Evolutionary conservation across 805 yeast species (phyloP).

Genomic region (Starmerella riodocensis): DNA sequence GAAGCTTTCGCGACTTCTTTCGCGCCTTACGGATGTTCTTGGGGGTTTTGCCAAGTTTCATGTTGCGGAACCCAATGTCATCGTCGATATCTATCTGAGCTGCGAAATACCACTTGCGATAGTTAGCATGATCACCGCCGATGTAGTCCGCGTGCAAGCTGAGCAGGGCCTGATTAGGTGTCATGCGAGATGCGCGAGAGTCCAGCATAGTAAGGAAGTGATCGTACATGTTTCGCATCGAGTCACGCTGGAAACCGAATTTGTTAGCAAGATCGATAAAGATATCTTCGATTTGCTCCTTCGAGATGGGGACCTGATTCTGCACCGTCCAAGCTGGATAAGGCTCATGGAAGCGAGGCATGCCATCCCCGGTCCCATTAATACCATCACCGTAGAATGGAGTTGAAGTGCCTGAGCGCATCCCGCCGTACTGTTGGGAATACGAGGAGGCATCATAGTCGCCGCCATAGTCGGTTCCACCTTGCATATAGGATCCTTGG

Average conservation of each 20-base stretch:
- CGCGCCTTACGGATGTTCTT: conserved; percentile 37
- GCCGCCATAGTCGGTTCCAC: conserved; percentile 23
- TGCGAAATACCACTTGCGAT: conserved; percentile 83
- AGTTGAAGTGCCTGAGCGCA: conserved; percentile 73
- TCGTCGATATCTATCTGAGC: conserved; percentile 69
- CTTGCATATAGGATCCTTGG: conserved; percentile 22
- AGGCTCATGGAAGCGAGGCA: conserved; percentile 52
- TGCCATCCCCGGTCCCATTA: conserved; percentile 14
- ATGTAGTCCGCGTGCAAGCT: conserved; percentile 82
- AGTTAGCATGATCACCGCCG: conserved; percentile 81
- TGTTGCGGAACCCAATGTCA: conserved; percentile 43
- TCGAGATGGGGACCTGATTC: conserved; percentile 63
- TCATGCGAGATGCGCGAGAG: conserved; percentile 71
- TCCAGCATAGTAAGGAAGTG: conserved; percentile 70
- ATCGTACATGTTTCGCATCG: conserved; percentile 66
- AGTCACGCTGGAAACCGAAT: conserved; percentile 79
- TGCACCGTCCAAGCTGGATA: conserved; percentile 99
- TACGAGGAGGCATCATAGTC: conserved; percentile 25
- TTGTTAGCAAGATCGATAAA: conserved; percentile 44
- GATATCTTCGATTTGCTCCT: conserved; percentile 46
- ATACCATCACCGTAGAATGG: conserved; percentile 71
- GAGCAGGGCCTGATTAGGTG: conserved; percentile 55
- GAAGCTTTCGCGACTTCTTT: conserved; percentile 31
- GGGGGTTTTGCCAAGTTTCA: conserved; percentile 40
- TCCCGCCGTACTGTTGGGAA: conserved; percentile 36